These are phyloP conservation scores for Rosa multiflora DNA, from an alignment of 306 rosid genomes.

Conservation along the genomic window DNA sequence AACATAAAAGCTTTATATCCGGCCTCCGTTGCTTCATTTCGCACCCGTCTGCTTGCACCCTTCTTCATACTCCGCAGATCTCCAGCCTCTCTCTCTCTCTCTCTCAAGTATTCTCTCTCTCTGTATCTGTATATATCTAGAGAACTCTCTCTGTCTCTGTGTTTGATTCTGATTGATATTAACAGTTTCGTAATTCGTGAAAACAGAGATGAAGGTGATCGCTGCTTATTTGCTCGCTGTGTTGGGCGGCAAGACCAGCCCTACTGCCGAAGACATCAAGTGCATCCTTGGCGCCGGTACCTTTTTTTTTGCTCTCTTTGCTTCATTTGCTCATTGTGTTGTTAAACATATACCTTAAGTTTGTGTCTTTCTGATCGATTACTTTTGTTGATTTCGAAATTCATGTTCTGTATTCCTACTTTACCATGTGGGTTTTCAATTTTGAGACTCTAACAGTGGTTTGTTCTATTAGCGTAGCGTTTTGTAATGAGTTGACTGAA, in stretches of 20 bases:
- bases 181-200: background rate
- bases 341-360: background rate
- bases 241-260: constrained; percentile 48
- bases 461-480: background rate
- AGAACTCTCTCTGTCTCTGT: background rate
- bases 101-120: constrained; percentile 19
- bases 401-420: background rate
- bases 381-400: background rate
- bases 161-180: background rate
- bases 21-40: background rate
- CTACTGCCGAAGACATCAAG: constrained; percentile 40
- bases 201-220: constrained; percentile 36
- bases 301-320: background rate
- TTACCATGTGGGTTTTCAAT: background rate
- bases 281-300: constrained; percentile 43
- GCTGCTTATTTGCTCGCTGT: constrained; percentile 50
- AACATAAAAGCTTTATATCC: background rate
- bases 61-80: constrained; percentile 4
- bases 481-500: background rate
- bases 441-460: no score
- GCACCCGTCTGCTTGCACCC: background rate
- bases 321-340: background rate
- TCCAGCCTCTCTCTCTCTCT: background rate
- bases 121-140: background rate
- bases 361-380: background rate